Evolutionary conservation across 345 rosid genomes (phyloP).

Genomic region (Salix brachista): DNA sequence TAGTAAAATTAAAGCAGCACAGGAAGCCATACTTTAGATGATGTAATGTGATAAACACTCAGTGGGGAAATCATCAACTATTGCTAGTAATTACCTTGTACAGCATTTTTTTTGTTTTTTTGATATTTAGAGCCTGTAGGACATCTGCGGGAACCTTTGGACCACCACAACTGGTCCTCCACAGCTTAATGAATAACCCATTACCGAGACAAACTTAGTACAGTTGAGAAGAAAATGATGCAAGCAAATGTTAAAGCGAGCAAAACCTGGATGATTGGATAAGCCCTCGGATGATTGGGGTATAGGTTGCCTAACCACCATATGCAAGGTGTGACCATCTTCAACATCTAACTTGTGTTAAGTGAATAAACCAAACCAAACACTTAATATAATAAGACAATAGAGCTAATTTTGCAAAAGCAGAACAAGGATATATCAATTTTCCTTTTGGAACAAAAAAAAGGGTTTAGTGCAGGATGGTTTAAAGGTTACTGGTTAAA

Average conservation of each 20-base stretch:
- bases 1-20: not conserved
- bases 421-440: not conserved
- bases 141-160: not conserved
- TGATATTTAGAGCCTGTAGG: not conserved
- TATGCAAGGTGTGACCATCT: slow-evolving; percentile 81
- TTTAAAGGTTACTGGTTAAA: not conserved
- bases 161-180: not conserved
- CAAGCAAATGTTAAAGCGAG: not conserved
- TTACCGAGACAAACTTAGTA: not conserved
- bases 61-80: not conserved
- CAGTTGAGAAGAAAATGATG: not conserved
- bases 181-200: not conserved
- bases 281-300: slow-evolving; percentile 44
- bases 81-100: not conserved
- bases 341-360: slow-evolving; percentile 64
- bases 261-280: slow-evolving; percentile 46
- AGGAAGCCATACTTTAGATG: not conserved
- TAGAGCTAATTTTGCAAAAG: not conserved
- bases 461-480: not conserved
- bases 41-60: not conserved
- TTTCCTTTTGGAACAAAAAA: not conserved
- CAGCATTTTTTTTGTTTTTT: not conserved
- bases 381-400: not conserved
- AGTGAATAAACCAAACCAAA: slow-evolving; percentile 17
- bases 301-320: slow-evolving; percentile 71